Evolutionary conservation across 768 basidiomycete species (phyloP).

Genomic region (Suillus luteus): DNA sequence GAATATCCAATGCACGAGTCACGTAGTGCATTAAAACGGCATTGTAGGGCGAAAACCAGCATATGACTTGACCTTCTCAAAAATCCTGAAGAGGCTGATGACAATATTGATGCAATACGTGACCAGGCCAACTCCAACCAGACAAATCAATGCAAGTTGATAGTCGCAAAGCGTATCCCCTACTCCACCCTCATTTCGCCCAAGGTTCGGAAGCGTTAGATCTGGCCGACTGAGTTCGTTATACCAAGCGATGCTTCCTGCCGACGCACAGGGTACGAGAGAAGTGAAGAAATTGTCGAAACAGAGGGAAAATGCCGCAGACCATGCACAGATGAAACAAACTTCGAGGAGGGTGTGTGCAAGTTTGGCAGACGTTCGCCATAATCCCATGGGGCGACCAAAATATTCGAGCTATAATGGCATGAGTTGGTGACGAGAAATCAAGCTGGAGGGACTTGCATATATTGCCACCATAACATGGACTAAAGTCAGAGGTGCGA

Average conservation of each 20-base stretch:
- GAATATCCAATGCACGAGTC: background rate
- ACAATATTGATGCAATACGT: constrained; percentile 84
- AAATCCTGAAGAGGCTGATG: constrained; percentile 83
- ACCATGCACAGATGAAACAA: constrained; percentile 93
- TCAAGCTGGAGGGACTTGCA: constrained; percentile 45
- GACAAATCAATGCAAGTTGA: constrained; percentile 75
- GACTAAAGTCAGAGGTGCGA: constrained; percentile 77
- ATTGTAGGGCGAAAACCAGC: constrained; percentile 34
- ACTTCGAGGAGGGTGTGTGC: constrained; percentile 87
- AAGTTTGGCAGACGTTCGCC: constrained; percentile 86
- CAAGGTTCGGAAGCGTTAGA: constrained; percentile 32
- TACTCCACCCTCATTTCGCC: constrained; percentile 43
- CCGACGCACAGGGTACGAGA: constrained; percentile 71
- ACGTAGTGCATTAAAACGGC: background rate
- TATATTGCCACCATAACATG: constrained; percentile 89
- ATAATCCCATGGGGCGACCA: constrained; percentile 87
- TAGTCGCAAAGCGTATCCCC: constrained; percentile 69
- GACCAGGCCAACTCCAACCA: constrained; percentile 75
- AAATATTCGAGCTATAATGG: constrained; percentile 82
- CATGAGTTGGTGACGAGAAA: constrained; percentile 20
- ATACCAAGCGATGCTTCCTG: constrained; percentile 70
- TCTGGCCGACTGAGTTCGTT: constrained; percentile 55
- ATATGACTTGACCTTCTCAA: constrained; percentile 86
- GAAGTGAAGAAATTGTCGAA: constrained; percentile 95
- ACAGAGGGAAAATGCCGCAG: constrained; percentile 80